phyloP scores from a whole-genome alignment of 306 rosid species.

The Corylus avellana region DNA sequence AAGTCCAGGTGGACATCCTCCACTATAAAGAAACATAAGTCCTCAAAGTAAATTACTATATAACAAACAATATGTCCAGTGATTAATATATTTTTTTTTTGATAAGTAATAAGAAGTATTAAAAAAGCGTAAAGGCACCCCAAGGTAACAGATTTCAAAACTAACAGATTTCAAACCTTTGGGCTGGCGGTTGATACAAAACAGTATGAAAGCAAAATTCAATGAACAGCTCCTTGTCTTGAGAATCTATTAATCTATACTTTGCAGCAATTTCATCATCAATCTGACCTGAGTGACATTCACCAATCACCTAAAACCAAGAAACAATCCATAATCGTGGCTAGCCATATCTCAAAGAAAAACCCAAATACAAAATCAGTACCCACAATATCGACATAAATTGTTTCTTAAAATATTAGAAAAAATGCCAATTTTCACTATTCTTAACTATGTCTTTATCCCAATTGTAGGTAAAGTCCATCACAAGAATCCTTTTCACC shows the following conservation, averaged over 20 bases:
- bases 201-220: slow-evolving; percentile 87
- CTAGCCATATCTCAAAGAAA: slow-evolving; percentile 23
- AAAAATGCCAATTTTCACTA: background rate
- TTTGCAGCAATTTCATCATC: slow-evolving; percentile 66
- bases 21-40: slow-evolving; percentile 49
- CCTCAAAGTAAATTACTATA: slow-evolving; percentile 16
- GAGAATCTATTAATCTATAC: slow-evolving; percentile 57
- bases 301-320: slow-evolving; percentile 79
- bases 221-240: slow-evolving; percentile 66
- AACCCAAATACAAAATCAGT: slow-evolving; percentile 1
- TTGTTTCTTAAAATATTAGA: background rate
- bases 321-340: slow-evolving; percentile 27
- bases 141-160: background rate
- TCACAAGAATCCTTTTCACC: background rate
- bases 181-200: slow-evolving; percentile 76
- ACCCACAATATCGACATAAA: background rate
- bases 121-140: too few species aligned
- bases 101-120: too few species aligned
- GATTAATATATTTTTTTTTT: slow-evolving; percentile 20
- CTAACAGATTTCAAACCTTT: slow-evolving; percentile 51
- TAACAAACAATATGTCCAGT: slow-evolving; percentile 17
- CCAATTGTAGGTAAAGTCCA: background rate
- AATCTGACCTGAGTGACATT: slow-evolving; percentile 65
- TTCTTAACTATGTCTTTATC: background rate
- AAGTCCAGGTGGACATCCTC: slow-evolving; percentile 78